phyloP scores from a whole-genome alignment of 2,329 filamentous ascomycete species.

The Stagonosporopsis chrysanthemi region DNA sequence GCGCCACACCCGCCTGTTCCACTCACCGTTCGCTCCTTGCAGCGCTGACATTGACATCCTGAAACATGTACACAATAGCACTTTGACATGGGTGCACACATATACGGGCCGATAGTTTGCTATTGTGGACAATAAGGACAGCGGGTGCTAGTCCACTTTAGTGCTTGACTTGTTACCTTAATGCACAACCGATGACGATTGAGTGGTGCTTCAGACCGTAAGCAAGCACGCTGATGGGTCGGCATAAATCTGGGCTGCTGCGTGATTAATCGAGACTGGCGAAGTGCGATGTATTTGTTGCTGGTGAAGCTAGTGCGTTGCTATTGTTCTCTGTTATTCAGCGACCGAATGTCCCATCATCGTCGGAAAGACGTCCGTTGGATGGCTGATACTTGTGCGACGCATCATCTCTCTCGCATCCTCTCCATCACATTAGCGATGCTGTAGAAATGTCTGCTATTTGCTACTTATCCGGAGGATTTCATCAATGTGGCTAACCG shows the following conservation, averaged over 20 bases:
- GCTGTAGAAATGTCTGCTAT: constrained; percentile 1
- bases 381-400: neutral
- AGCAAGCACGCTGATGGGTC: neutral
- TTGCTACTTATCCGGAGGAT: constrained; percentile 8
- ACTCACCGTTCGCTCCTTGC: neutral
- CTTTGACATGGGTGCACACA: constrained; percentile 3
- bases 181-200: neutral
- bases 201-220: neutral
- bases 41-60: constrained; percentile 6
- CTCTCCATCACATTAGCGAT: neutral
- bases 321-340: constrained; percentile 13
- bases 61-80: constrained; percentile 14
- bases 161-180: neutral
- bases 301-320: constrained; percentile 3
- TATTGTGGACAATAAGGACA: constrained; percentile 19
- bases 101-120: constrained; percentile 12
- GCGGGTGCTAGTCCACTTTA: constrained; percentile 4
- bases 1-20: constrained; percentile 7
- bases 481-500: neutral
- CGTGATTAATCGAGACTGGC: neutral
- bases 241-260: neutral
- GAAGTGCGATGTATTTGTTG: neutral
- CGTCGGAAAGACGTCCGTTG: neutral
- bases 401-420: neutral
- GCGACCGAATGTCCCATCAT: neutral